These are phyloP conservation scores for Podospora pseudoanserina DNA, from an alignment of 495 filamentous ascomycete genomes.

Conservation along the genomic window DNA sequence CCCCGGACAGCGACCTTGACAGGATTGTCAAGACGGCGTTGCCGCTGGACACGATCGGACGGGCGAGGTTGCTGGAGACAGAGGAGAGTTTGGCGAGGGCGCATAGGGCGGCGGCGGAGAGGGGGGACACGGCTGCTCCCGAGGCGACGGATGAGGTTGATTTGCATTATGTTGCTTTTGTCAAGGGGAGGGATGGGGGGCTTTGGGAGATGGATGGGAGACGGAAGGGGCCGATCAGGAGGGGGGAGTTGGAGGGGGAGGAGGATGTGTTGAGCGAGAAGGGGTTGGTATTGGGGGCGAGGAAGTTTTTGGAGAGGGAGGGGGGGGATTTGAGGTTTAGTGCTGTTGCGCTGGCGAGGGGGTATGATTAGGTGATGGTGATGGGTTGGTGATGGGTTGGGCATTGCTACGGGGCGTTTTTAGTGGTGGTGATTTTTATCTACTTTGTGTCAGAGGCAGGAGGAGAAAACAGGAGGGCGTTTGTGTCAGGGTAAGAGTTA, in stretches of 20 bases:
- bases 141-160: slow-evolving; percentile 64
- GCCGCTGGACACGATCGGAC: slow-evolving; percentile 50
- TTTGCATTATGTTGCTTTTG: slow-evolving; percentile 83
- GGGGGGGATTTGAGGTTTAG: slow-evolving; percentile 69
- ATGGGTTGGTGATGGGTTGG: background rate
- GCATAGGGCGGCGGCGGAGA: slow-evolving; percentile 64
- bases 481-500: no score
- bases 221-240: slow-evolving; percentile 64
- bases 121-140: slow-evolving; percentile 72
- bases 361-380: slow-evolving; percentile 51
- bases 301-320: slow-evolving; percentile 63
- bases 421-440: no score
- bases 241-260: slow-evolving; percentile 49
- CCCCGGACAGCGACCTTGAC: slow-evolving; percentile 37
- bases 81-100: slow-evolving; percentile 66
- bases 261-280: slow-evolving; percentile 69
- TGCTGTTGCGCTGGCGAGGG: slow-evolving; percentile 64
- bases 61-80: slow-evolving; percentile 70
- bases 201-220: slow-evolving; percentile 86
- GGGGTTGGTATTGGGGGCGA: slow-evolving; percentile 57
- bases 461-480: no score
- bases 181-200: slow-evolving; percentile 61
- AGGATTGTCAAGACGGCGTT: slow-evolving; percentile 44
- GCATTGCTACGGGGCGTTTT: background rate
- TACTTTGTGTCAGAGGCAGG: no score